A percentile compares a stretch with the other conserved stretches of the same genome.
phyloP scores from a whole-genome alignment of 2,329 filamentous ascomycete species.

The Balansia obtecta region DNA sequence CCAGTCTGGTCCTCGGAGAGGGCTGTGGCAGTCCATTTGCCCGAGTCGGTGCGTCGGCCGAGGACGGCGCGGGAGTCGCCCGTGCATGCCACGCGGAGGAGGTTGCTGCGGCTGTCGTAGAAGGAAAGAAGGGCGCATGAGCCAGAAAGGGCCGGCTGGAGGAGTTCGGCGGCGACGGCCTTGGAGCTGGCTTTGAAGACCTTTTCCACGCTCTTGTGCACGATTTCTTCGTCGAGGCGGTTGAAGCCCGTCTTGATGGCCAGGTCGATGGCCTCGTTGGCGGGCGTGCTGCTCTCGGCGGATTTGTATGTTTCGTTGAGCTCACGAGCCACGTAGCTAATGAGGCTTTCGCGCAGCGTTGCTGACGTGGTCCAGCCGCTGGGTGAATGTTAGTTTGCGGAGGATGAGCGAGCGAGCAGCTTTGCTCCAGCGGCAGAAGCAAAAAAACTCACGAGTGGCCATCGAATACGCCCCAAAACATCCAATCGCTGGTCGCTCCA shows the following conservation, averaged over 20 bases:
- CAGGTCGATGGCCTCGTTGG: conserved; percentile 68
- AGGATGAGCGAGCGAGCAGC: background rate
- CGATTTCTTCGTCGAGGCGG: conserved; percentile 84
- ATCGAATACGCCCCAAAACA: conserved; percentile 99
- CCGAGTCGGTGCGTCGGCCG: conserved; percentile 61
- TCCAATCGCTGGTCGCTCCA: conserved; percentile 63
- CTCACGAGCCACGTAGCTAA: conserved; percentile 85
- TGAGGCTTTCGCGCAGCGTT: conserved; percentile 83
- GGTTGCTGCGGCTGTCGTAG: conserved; percentile 79
- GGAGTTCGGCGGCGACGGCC: conserved; percentile 76
- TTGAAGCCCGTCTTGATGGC: conserved; percentile 91
- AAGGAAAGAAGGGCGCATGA: conserved; percentile 94
- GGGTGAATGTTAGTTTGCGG: conserved; percentile 9
- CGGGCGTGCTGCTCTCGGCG: conserved; percentile 48
- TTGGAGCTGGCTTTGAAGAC: conserved; percentile 83
- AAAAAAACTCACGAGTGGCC: conserved; percentile 64
- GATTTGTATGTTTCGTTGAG: conserved; percentile 85
- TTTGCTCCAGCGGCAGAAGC: background rate
- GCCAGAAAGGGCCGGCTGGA: conserved; percentile 89
- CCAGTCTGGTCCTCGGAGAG: conserved; percentile 93
- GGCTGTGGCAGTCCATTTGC: conserved; percentile 86
- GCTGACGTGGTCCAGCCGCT: conserved; percentile 98
- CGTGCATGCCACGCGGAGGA: conserved; percentile 86
- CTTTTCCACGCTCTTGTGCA: conserved; percentile 83
- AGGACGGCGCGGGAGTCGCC: conserved; percentile 94